Conservation (phyloP, 2,329 filamentous ascomycete genomes). For the Emmonsia crescens region DNA sequence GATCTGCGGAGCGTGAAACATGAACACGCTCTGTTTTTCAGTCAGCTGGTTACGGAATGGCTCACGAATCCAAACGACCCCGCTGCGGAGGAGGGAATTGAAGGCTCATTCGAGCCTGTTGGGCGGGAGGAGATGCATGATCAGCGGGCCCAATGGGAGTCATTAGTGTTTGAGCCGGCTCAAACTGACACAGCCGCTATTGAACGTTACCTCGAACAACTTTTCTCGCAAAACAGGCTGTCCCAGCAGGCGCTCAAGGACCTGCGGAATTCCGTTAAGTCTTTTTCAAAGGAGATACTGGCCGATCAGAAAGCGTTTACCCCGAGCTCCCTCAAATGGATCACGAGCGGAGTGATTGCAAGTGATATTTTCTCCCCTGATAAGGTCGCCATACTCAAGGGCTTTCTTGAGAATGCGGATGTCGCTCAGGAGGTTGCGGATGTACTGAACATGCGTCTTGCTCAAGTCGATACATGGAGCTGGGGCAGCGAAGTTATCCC, state of each 20-base stretch:
- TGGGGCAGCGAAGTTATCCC: slow-evolving; percentile 39
- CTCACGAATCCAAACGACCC: slow-evolving; percentile 28
- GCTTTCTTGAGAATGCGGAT: slow-evolving; percentile 39
- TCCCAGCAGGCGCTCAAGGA: slow-evolving; percentile 34
- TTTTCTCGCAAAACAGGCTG: slow-evolving; percentile 39
- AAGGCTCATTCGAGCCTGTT: slow-evolving; percentile 37
- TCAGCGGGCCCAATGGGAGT: slow-evolving; percentile 45
- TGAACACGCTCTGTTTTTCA: slow-evolving; percentile 47
- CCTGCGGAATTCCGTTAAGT: slow-evolving; percentile 30
- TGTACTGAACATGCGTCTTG: slow-evolving; percentile 47
- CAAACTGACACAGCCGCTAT: slow-evolving; percentile 39
- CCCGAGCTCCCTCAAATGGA: slow-evolving; percentile 31
- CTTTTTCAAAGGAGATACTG: slow-evolving; percentile 25
- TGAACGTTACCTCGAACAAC: slow-evolving; percentile 38
- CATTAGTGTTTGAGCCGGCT: slow-evolving; percentile 42
- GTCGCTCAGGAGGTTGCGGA: slow-evolving; percentile 46
- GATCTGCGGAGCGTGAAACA: slow-evolving; percentile 43
- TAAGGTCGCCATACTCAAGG: slow-evolving; percentile 41
- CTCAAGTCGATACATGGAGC: slow-evolving; percentile 41
- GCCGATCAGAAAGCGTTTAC: slow-evolving; percentile 31
- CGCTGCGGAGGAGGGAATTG: slow-evolving; percentile 16
- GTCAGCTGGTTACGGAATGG: slow-evolving; percentile 46
- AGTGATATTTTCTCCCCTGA: slow-evolving; percentile 43
- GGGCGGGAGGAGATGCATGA: slow-evolving; percentile 45
- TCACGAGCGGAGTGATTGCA: slow-evolving; percentile 40